A percentile compares a stretch with the other conserved stretches of the same genome.
phyloP scores from a whole-genome alignment of 768 basidiomycete genomes.

The Suillus placidus region DNA sequence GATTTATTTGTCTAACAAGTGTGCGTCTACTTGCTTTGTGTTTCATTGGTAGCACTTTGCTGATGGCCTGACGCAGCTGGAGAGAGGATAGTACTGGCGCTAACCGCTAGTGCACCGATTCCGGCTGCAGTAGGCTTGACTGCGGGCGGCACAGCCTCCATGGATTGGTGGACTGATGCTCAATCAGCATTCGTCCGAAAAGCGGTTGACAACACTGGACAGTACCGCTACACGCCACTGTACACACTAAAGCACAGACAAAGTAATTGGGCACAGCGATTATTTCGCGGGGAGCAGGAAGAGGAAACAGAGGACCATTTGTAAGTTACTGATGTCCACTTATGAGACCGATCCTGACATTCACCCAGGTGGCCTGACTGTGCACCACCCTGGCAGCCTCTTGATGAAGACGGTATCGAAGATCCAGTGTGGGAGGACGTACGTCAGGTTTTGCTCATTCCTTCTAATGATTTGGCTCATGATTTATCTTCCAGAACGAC shows the following conservation, averaged over 20 bases:
- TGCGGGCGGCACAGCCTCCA: slow-evolving; percentile 15
- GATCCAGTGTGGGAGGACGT: slow-evolving; percentile 16
- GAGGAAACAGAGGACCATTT: slow-evolving; percentile 13
- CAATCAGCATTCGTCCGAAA: slow-evolving; percentile 26
- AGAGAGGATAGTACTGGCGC: slow-evolving; percentile 27
- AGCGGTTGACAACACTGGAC: slow-evolving; percentile 24
- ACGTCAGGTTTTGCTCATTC: not conserved
- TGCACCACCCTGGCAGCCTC: slow-evolving; percentile 24
- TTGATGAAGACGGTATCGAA: slow-evolving; percentile 28
- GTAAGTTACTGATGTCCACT: slow-evolving; percentile 18
- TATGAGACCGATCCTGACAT: not conserved
- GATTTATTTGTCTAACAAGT: slow-evolving; percentile 36
- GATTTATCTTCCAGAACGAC: not conserved
- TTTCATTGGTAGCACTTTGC: slow-evolving; percentile 4
- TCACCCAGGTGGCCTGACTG: slow-evolving; percentile 28
- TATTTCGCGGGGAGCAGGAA: slow-evolving; percentile 16
- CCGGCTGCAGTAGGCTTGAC: slow-evolving; percentile 9
- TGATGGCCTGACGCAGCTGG: slow-evolving; percentile 20
- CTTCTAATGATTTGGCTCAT: not conserved
- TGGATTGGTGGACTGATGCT: slow-evolving; percentile 27
- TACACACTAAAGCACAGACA: slow-evolving; percentile 24
- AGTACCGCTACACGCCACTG: slow-evolving; percentile 31
- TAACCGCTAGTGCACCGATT: slow-evolving; percentile 20
- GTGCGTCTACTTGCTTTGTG: not conserved
- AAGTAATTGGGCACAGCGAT: not conserved